A percentile compares a stretch with the other conserved stretches of the same genome.
These are phyloP conservation scores for Collybiopsis luxurians DNA, from an alignment of 768 basidiomycete species.

Conservation along the genomic window DNA sequence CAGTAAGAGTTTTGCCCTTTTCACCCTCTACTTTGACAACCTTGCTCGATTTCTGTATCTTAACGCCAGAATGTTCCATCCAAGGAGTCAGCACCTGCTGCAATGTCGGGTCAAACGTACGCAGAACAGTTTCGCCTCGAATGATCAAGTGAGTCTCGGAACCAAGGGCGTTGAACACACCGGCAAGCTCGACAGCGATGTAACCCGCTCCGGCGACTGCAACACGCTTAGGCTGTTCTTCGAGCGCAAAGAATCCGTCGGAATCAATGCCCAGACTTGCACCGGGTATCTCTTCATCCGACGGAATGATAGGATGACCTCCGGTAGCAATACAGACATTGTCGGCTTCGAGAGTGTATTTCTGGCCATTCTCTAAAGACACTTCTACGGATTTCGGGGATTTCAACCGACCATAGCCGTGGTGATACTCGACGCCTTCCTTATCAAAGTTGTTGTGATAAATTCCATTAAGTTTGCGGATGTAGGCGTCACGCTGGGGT, in stretches of 20 bases:
- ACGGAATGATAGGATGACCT: conserved; percentile 78
- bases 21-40: conserved; percentile 75
- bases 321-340: conserved; percentile 85
- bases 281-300: conserved; percentile 80
- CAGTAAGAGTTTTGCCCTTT: conserved; percentile 68
- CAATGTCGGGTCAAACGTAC: conserved; percentile 87
- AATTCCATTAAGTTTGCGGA: conserved; percentile 82
- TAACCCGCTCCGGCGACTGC: conserved; percentile 97
- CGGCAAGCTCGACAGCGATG: conserved; percentile 96
- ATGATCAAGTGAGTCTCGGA: conserved; percentile 92
- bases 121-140: conserved; percentile 83
- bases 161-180: conserved; percentile 88
- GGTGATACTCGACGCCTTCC: conserved; percentile 86
- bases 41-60: conserved; percentile 76
- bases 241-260: conserved; percentile 95
- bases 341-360: conserved; percentile 73
- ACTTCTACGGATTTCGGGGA: conserved; percentile 74
- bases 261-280: conserved; percentile 89
- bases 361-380: conserved; percentile 60
- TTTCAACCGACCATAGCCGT: conserved; percentile 71
- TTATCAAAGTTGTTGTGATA: conserved; percentile 87
- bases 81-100: conserved; percentile 83
- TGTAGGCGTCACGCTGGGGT: conserved; percentile 93
- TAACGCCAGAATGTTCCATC: conserved; percentile 94
- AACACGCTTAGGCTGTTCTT: conserved; percentile 88